Evolutionary conservation across 1,284 basidiomycete species (phyloP), one percentile per base, ranked within the genome.

Genomic region (Tilletia walkeri): DNA sequence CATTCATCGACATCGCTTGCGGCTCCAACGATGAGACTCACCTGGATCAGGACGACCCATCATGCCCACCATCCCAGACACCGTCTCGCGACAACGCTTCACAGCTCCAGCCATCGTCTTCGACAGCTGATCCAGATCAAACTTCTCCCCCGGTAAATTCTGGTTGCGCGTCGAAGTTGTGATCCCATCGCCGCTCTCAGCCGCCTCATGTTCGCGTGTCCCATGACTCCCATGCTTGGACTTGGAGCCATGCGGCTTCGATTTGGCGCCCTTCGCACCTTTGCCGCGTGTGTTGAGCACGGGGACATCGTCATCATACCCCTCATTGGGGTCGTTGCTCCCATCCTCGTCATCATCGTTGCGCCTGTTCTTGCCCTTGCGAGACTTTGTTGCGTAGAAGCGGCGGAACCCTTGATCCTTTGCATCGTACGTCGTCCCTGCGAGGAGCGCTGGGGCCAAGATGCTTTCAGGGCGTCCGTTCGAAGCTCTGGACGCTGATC

Each of bases 251-350:
- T 67, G 66, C 1, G 72, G 66, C 49, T 72, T 59, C n/a, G 73
- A 39, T 12, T 72, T 72, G 34, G 73, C 72, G 39, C 50, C 50
- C 49, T 80, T 78, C 49, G 73, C 69, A 1, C 75, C 76, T 67
- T 80, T 80, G 71, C 78, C 78, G 70, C 75, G 76, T 30, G 78
- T 80, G 50, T 76, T 73, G 66, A 80, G 75, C 16, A 80, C 78
- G 41, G 77, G 78, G 2, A 78, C 77, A n/a, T 80, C 78, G 67
- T 76, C 75, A 5, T 69, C 72, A 5, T 67, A 63, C 9, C 69
- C 76, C 3, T 47, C 38, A 18, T 39, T 41, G 53, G 30, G 53
- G 53, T 54, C 53, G 50, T 53, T 53, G n/a, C 34, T 34, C 6
- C 2, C 54, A 12, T 66, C 65, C 3, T 63, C 59, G 12, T 38